These are phyloP conservation scores for Hemisphaericaspora xylanilytica DNA, from an alignment of 1,139 yeast species.

Conservation along the genomic window DNA sequence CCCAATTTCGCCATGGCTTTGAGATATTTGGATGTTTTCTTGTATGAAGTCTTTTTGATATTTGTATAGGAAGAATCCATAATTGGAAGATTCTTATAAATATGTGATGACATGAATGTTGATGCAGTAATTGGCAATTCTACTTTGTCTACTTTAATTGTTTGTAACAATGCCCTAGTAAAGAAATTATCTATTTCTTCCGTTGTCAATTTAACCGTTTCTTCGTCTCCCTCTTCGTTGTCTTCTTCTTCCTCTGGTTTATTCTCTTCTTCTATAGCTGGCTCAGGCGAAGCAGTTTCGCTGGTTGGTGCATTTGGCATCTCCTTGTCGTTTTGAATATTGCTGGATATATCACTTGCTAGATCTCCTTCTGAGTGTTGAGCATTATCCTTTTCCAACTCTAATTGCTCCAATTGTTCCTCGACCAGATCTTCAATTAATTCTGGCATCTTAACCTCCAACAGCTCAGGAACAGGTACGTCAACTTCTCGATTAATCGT, in stretches of 20 bases:
- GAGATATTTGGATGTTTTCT: constrained; percentile 78
- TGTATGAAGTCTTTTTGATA: constrained; percentile 85
- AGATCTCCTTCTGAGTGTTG: too few species aligned
- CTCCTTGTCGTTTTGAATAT: too few species aligned
- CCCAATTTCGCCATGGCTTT: constrained; percentile 81
- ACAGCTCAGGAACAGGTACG: constrained; percentile 39
- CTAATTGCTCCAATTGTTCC: neutral
- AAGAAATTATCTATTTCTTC: constrained; percentile 82
- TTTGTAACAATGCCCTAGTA: constrained; percentile 63
- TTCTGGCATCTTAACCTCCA: constrained; percentile 24
- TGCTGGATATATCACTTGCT: too few species aligned
- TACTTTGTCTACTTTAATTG: constrained; percentile 58
- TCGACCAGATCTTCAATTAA: constrained; percentile 14
- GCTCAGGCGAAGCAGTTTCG: neutral
- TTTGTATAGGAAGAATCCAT: constrained; percentile 52
- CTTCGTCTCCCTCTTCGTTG: constrained; percentile 10
- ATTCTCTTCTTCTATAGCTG: constrained; percentile 9
- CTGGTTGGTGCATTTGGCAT: neutral
- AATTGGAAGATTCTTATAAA: constrained; percentile 69
- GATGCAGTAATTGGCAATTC: constrained; percentile 68
- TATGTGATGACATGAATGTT: constrained; percentile 65
- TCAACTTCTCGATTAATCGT: constrained; percentile 45
- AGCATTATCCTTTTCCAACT: neutral
- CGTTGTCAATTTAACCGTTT: constrained; percentile 32
- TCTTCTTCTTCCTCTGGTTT: constrained; percentile 8